phyloP scores from a whole-genome alignment of 2,329 filamentous ascomycete genomes.

The Beauveria sp. region DNA sequence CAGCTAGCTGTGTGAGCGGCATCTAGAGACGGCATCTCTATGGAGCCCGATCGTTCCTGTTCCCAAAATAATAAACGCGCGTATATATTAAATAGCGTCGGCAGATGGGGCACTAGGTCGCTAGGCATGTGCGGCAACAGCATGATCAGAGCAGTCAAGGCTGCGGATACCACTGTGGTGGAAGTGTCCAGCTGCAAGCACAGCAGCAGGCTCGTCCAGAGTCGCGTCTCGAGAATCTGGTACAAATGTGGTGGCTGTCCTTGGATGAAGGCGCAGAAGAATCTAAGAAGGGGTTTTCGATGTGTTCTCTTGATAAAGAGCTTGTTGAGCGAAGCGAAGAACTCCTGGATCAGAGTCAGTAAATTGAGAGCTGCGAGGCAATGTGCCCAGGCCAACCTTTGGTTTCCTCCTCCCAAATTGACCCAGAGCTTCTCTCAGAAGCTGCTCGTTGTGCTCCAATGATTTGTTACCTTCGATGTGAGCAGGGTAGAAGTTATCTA shows the following conservation, averaged over 20 bases:
- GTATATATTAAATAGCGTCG: slow-evolving; percentile 74
- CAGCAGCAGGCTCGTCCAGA: slow-evolving; percentile 64
- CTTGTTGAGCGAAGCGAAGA: slow-evolving; percentile 58
- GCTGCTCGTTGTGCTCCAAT: slow-evolving; percentile 40
- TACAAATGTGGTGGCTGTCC: slow-evolving; percentile 75
- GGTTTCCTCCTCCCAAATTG: slow-evolving; percentile 62
- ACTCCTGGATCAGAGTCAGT: slow-evolving; percentile 38
- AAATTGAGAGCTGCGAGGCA: background rate
- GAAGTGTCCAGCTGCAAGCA: slow-evolving; percentile 74
- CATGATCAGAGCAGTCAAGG: slow-evolving; percentile 71
- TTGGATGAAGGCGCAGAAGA: slow-evolving; percentile 67
- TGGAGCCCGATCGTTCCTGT: slow-evolving; percentile 36
- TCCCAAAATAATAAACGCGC: slow-evolving; percentile 76
- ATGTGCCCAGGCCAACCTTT: slow-evolving; percentile 29
- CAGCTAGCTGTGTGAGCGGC: slow-evolving; percentile 37
- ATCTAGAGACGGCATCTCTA: slow-evolving; percentile 32
- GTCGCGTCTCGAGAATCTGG: slow-evolving; percentile 60
- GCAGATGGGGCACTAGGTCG: slow-evolving; percentile 59
- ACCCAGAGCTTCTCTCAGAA: slow-evolving; percentile 45
- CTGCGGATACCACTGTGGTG: slow-evolving; percentile 66
- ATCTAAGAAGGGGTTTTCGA: slow-evolving; percentile 55
- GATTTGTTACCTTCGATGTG: slow-evolving; percentile 29
- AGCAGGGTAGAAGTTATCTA: slow-evolving; percentile 37
- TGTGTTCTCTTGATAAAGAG: slow-evolving; percentile 58
- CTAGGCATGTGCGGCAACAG: slow-evolving; percentile 73